Conservation (phyloP, 2,329 filamentous ascomycete genomes). For the Ophiognomonia clavigignenti-juglandacearum region DNA sequence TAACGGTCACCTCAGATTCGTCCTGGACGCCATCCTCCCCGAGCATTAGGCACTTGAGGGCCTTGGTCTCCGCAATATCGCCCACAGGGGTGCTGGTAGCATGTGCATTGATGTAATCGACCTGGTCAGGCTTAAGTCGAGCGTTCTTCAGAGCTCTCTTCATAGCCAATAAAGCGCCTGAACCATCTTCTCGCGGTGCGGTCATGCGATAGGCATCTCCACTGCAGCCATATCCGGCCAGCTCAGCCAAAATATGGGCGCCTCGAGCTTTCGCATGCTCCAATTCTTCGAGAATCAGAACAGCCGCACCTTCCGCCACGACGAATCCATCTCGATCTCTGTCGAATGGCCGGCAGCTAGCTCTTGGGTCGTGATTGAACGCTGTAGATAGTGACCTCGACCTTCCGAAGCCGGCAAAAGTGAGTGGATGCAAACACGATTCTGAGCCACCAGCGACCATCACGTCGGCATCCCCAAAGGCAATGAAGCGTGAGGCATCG, state of each 20-base stretch:
- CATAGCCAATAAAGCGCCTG: constrained; percentile 82
- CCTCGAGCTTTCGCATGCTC: constrained; percentile 78
- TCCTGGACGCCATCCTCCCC: constrained; percentile 61
- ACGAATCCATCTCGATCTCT: constrained; percentile 77
- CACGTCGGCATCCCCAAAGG: constrained; percentile 85
- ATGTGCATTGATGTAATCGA: constrained; percentile 95
- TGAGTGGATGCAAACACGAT: constrained; percentile 90
- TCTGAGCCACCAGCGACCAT: constrained; percentile 97
- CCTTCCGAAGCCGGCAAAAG: constrained; percentile 85
- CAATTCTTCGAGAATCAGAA: constrained; percentile 83
- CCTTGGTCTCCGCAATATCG: constrained; percentile 80
- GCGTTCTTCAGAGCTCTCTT: constrained; percentile 73
- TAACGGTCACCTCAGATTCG: constrained; percentile 69
- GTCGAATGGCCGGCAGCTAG: constrained; percentile 86
- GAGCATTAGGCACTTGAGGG: constrained; percentile 73
- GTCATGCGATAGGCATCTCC: constrained; percentile 94
- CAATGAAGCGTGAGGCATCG: constrained; percentile 88
- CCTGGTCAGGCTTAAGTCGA: constrained; percentile 57
- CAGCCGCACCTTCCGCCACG: constrained; percentile 85
- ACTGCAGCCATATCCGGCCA: constrained; percentile 84
- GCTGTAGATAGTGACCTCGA: constrained; percentile 79
- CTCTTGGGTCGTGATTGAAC: constrained; percentile 67
- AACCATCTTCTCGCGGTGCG: constrained; percentile 76
- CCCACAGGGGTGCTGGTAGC: constrained; percentile 84
- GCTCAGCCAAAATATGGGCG: constrained; percentile 80